These are phyloP conservation scores for Colletotrichum tanaceti DNA, from an alignment of 2,329 filamentous ascomycete species.

Conservation along the genomic window DNA sequence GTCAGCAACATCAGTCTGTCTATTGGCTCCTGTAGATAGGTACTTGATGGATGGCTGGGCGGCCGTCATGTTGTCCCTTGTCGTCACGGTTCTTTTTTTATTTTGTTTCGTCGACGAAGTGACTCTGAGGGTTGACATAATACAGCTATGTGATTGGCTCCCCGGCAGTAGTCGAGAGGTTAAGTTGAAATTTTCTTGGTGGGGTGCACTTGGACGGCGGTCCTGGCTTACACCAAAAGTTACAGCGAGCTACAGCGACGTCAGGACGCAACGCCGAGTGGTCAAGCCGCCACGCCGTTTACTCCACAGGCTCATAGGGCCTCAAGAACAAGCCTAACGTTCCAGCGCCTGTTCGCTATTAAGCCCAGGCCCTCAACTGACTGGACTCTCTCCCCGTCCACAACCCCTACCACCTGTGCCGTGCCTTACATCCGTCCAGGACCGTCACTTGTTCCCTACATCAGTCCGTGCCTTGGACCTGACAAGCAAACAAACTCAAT, in stretches of 20 bases:
- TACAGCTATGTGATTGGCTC: conserved; percentile 53
- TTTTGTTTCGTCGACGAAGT: conserved; percentile 41
- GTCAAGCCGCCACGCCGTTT: conserved; percentile 30
- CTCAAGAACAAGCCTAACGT: background rate
- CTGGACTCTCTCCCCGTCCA: background rate
- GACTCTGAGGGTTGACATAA: conserved; percentile 51
- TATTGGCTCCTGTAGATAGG: conserved; percentile 85
- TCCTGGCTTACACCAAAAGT: conserved; percentile 35
- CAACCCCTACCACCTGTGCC: conserved; percentile 15
- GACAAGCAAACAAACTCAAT: conserved; percentile 33
- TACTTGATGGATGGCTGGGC: conserved; percentile 58
- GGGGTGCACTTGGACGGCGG: conserved; percentile 6
- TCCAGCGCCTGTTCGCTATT: conserved; percentile 7
- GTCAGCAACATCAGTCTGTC: conserved; percentile 89
- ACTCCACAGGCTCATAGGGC: conserved; percentile 23
- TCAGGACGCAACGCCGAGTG: conserved; percentile 17
- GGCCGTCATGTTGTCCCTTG: conserved; percentile 42
- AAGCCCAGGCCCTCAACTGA: background rate
- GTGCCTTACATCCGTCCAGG: conserved; percentile 2
- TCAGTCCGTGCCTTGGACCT: conserved; percentile 21
- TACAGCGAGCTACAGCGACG: conserved; percentile 34
- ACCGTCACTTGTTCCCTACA: conserved; percentile 13
- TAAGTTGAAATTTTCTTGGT: conserved; percentile 41
- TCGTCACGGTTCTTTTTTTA: background rate
- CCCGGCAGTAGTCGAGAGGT: conserved; percentile 24